These are phyloP conservation scores for Neurospora hispaniola DNA, from an alignment of 495 filamentous ascomycete genomes.

Conservation along the genomic window DNA sequence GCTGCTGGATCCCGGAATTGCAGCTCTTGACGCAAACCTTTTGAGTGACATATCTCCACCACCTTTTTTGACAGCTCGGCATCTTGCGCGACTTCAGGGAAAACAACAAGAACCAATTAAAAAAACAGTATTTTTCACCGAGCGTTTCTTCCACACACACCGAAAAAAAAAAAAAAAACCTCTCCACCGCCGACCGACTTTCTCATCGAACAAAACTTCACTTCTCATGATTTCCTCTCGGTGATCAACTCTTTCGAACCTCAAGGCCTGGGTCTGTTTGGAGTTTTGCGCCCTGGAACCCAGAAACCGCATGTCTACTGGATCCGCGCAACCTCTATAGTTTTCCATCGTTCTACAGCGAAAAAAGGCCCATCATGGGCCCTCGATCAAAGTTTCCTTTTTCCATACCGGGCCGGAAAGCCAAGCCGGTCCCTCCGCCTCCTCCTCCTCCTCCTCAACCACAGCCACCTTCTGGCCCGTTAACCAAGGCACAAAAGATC, in stretches of 20 bases:
- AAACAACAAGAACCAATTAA: background rate
- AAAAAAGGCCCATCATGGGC: slow-evolving; percentile 27
- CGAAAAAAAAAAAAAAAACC: background rate
- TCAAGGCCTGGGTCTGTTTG: background rate
- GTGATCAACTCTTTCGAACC: slow-evolving; percentile 9
- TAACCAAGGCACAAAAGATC: slow-evolving; percentile 37
- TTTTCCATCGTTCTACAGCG: slow-evolving; percentile 1
- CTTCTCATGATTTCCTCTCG: slow-evolving; percentile 6
- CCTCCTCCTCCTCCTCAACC: background rate
- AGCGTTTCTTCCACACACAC: background rate
- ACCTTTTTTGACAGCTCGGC: background rate
- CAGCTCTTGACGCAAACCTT: background rate
- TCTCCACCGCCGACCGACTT: background rate
- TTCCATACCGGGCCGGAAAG: slow-evolving; percentile 38
- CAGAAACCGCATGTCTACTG: background rate
- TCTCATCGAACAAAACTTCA: background rate
- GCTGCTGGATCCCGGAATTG: slow-evolving; percentile 17
- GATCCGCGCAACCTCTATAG: background rate
- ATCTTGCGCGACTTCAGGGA: too few relatives aligned
- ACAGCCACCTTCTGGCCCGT: slow-evolving; percentile 3
- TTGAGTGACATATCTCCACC: background rate
- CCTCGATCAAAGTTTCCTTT: slow-evolving; percentile 43
- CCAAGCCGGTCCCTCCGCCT: slow-evolving; percentile 18
- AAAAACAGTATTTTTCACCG: background rate
- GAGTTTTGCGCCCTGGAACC: background rate